Conservation (phyloP, 23 red algal species). For the Gracilaria domingensis region DNA sequence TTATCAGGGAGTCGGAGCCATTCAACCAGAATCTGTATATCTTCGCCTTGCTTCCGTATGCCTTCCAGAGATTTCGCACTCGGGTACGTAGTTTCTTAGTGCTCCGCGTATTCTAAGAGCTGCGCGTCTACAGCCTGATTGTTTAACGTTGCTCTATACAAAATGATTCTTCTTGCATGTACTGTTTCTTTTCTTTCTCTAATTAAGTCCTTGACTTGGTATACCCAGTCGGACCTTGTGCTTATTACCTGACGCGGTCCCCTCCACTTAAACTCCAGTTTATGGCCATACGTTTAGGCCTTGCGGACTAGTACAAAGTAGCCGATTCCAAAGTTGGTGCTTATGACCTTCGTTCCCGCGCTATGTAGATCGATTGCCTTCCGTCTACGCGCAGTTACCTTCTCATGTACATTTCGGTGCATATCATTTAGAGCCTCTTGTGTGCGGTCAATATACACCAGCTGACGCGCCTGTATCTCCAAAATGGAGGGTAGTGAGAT, state of each 20-base stretch:
- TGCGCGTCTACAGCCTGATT: neutral
- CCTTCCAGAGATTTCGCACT: neutral
- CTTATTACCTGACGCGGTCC: slow-evolving; percentile 19
- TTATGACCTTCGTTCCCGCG: neutral
- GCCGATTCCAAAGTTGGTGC: slow-evolving; percentile 24
- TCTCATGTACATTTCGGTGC: slow-evolving; percentile 30
- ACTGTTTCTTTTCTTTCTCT: slow-evolving; percentile 1
- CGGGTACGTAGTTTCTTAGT: slow-evolving; percentile 9
- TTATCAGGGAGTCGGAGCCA: slow-evolving; percentile 13
- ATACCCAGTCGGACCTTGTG: slow-evolving; percentile 23
- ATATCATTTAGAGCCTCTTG: slow-evolving; percentile 31
- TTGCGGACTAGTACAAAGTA: slow-evolving; percentile 42
- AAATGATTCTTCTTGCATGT: slow-evolving; percentile 23
- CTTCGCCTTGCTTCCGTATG: neutral
- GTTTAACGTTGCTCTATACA: slow-evolving; percentile 14
- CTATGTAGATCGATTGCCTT: slow-evolving; percentile 20
- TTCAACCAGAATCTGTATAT: neutral
- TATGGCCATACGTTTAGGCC: slow-evolving; percentile 19
- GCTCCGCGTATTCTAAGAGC: slow-evolving; percentile 34
- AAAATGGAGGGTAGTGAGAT: neutral
- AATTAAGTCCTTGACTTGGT: slow-evolving; percentile 18
- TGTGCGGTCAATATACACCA: slow-evolving; percentile 21
- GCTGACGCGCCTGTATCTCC: slow-evolving; percentile 25
- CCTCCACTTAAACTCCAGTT: slow-evolving; percentile 31
- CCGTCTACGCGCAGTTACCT: neutral